Evolutionary conservation across 495 filamentous ascomycete species (phyloP), one percentile per base, ranked within the genome.

Genomic region (Beverwykella pulmonaria): DNA sequence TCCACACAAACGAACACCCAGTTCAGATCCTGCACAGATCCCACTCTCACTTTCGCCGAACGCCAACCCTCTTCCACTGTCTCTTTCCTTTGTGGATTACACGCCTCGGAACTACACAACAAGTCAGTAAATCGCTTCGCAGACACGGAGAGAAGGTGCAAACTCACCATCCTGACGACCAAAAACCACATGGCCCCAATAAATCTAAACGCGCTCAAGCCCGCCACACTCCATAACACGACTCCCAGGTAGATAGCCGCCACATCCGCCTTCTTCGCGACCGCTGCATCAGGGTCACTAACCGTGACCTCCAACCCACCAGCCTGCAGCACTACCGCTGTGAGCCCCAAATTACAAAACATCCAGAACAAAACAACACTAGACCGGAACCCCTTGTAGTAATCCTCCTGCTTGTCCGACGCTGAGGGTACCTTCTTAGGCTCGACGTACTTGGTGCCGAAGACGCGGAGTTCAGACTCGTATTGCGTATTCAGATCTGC

Each of bases 311-410:
- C 86, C 60, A 97, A 73, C 6, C 95, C 95, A 23, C 88, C 95
- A 1, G 89, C 85, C 67, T 88, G 90, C 61, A 98, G 78, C 46
- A 99, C 92, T n/a, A 93, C 84, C 0, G 94, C 94, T 3, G 82
- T 84, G 5, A 99, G 87, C 10, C 87, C 92, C 73, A 98, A 90
- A 77, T 99, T 99, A 70, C 87, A 93, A 73, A 97, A 92, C 79
- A 99, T 94, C 95, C 95, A 99, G 60, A 88, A 84, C 55, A 99
- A 81, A 59, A 99, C 95, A 71, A 96, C 92, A 15, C 90, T 84
- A 59, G 90, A 92, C 52, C 95, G 85, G 75, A 99, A 96, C 46
- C 93, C 94, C 72, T 93, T 92, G 82, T 99, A 99, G 75, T 98
- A 99, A 76, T 98, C 94, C 79, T 96, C 92, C 79, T 99, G 94